Evolutionary conservation across 768 basidiomycete genomes (phyloP), one percentile per base, ranked within the genome.

Genomic region (Termitomyces sp.): DNA sequence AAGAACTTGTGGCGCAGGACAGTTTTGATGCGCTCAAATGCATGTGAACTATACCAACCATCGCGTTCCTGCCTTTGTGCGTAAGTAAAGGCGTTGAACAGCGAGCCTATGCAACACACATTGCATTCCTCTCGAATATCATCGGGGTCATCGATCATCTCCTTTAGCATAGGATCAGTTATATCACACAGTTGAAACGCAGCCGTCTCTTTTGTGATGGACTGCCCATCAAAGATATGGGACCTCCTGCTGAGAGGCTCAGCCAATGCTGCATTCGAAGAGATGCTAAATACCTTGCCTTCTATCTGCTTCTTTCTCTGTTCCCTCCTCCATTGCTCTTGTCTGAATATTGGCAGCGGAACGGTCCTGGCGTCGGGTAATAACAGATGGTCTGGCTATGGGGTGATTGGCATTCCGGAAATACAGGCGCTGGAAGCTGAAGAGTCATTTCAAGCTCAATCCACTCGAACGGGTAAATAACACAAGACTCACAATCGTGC

Each of bases 171-270:
- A 6, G 87, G 85, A 68, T 99, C 97, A 7, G 79, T 73, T 62
- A 99, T 90, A 69, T 99, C 97, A 70, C 91, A 91, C 6, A 99
- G 78, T 71, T 98, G 97, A 74, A 93, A 99, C 18, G 93, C 91
- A 1, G 93, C 94, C 0, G 92, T 89, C 70, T 96, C 91, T 64
- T 89, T 87, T 45, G 88, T 85, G 46, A 93, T 72, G 7, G 82
- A 83, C 57, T 83, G 69, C 0, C 96, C 97, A 69, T 99, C 93
- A 64, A 98, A 99, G 33, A 94, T 81, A 69, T 98, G 93, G 0
- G 89, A 88, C 64, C 77, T 79, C 61, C 86, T 86, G 56, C 6
- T 39, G n/a, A 2, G 4, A 51, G 16, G 51, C 22, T 62, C 30
- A 56, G 52, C 22, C 20, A 53, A 32, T 22, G 60, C 37, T 45